A percentile compares a stretch with the other conserved stretches of the same genome.
Conservation (phyloP, 768 basidiomycete genomes). For the Naematelia encephala region DNA sequence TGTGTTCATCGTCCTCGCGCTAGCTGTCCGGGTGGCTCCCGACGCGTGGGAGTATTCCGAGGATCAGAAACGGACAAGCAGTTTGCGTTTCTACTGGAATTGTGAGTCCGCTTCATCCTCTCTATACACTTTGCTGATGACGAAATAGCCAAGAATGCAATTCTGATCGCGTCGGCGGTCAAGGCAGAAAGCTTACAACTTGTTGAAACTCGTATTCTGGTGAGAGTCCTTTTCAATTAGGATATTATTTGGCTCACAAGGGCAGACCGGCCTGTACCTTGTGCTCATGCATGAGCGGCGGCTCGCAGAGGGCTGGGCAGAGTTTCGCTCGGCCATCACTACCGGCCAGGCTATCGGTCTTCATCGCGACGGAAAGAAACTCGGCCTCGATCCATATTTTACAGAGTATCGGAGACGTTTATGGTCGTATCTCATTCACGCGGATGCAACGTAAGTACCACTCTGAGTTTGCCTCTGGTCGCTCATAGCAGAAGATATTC, state of each 20-base stretch:
- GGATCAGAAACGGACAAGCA: conserved; percentile 67
- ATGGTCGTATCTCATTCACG: conserved; percentile 80
- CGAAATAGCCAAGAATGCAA: conserved; percentile 67
- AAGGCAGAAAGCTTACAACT: conserved; percentile 87
- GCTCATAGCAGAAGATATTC: conserved; percentile 58
- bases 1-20: conserved; percentile 83
- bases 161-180: conserved; percentile 83
- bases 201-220: conserved; percentile 78
- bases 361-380: conserved; percentile 77
- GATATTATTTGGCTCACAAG: not conserved
- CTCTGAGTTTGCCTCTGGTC: not conserved
- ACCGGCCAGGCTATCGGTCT: conserved; percentile 88
- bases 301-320: conserved; percentile 92
- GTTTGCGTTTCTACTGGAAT: conserved; percentile 87
- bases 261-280: conserved; percentile 65
- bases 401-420: conserved; percentile 84
- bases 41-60: conserved; percentile 74
- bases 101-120: conserved; percentile 58
- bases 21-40: conserved; percentile 78
- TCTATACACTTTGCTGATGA: conserved; percentile 4
- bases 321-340: conserved; percentile 82
- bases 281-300: conserved; percentile 51
- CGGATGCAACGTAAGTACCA: conserved; percentile 65
- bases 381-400: conserved; percentile 58
- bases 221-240: conserved; percentile 24